Evolutionary conservation across 345 rosid genomes (phyloP), one percentile per base, ranked within the genome.

Genomic region (Sisymbrium altissimum): DNA sequence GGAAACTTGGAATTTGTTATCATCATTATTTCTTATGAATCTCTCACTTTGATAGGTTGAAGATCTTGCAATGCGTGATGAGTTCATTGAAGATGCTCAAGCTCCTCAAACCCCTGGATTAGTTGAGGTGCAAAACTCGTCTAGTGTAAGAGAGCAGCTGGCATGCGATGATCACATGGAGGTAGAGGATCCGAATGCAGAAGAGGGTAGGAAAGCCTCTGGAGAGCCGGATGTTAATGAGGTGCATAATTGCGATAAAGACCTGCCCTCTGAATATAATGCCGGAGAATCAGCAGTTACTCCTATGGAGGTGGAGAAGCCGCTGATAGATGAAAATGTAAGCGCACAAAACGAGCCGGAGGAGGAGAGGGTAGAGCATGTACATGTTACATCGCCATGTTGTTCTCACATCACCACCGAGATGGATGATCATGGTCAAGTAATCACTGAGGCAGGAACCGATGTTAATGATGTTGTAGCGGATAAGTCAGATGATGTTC

Each of bases 31-130:
- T 66, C 49, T 53, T 61, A 30, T 69, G 44, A 27, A 45, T 63
- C 53, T 64, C 66, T 59, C 52, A 81, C 70, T 58, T 75, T 32
- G 68, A 53, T 83, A 92, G 97, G 74, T 75, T 72, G 90, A 78
- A 73, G 84, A 60, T 77, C 75, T 67, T 43, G 72, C 39, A 62
- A 72, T 78, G 76, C 61, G 68, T 80, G 80, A 86, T 77, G 94
- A 89, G 75, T 64, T 65, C 53, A 9, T 57, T 4, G 98, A 86
- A 74, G 86, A 85, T 80, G 95, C 96, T 13, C 89, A 92, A 80
- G 99, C 97, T 78, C 96, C 96, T 55, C 82, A 86, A 61, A 92
- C 99, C 70, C 98, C 99, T 74, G 96, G 93, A 71, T 78, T 92
- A 76, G 83, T 84, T 63, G 87, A 88, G 82, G 96, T 83, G 82